A percentile compares a stretch with the other conserved stretches of the same genome.
phyloP scores from a whole-genome alignment of 2,329 filamentous ascomycete genomes.

The Diaporthe ampelina region DNA sequence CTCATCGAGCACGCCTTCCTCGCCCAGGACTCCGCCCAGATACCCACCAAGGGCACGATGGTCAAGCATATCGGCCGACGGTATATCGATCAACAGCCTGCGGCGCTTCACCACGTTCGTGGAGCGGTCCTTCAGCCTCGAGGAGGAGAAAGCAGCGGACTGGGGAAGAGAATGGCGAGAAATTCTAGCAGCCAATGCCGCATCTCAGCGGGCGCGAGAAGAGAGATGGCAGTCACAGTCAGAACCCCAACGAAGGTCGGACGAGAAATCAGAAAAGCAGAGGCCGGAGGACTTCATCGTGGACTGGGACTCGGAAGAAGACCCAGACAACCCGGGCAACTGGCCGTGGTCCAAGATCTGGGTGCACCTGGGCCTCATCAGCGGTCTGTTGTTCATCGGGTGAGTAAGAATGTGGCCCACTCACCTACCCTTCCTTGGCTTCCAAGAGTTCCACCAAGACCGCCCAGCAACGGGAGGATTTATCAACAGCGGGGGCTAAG shows the following conservation, averaged over 20 bases:
- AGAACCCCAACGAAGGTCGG: neutral
- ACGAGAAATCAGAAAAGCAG: neutral
- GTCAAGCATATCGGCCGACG: slow-evolving; percentile 7
- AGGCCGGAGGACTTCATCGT: slow-evolving; percentile 4
- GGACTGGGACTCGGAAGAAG: slow-evolving; percentile 2
- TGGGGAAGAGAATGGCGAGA: neutral
- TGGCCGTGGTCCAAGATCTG: slow-evolving; percentile 18
- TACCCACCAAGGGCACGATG: slow-evolving; percentile 3
- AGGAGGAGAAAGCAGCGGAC: neutral
- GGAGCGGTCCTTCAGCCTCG: slow-evolving; percentile 22
- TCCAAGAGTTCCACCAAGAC: slow-evolving; percentile 12
- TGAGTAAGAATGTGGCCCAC: slow-evolving; percentile 3
- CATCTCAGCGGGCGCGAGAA: neutral
- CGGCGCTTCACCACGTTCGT: slow-evolving; percentile 27
- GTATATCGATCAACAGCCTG: neutral
- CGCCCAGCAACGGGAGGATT: neutral
- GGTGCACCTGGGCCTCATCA: slow-evolving; percentile 9
- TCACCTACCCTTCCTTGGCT: neutral
- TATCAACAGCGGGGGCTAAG: neutral
- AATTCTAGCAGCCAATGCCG: neutral
- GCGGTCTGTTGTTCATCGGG: neutral
- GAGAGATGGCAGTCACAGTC: neutral
- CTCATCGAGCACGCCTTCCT: neutral
- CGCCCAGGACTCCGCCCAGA: neutral
- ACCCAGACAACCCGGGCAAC: slow-evolving; percentile 13